phyloP scores from a whole-genome alignment of 2,329 filamentous ascomycete species.

The Tolypocladium guangdongense region DNA sequence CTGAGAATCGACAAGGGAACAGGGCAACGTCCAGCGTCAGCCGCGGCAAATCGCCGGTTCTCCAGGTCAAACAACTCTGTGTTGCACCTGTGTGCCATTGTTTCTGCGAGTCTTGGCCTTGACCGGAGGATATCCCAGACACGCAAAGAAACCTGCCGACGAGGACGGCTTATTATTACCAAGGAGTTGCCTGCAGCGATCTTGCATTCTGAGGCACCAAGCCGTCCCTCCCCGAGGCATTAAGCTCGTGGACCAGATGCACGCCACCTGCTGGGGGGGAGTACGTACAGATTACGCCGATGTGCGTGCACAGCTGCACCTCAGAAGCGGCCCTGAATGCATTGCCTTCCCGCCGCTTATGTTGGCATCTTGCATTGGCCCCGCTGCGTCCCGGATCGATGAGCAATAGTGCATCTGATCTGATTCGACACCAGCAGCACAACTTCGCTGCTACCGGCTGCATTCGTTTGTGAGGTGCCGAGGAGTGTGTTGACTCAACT shows the following conservation, averaged over 20 bases:
- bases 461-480: background rate
- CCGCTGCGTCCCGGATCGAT: background rate
- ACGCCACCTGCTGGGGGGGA: background rate
- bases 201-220: background rate
- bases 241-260: constrained; percentile 1
- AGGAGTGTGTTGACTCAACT: background rate
- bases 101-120: background rate
- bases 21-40: too few relatives aligned
- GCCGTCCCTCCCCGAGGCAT: background rate
- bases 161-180: too few relatives aligned
- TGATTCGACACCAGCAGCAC: background rate
- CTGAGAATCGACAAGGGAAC: background rate
- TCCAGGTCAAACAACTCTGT: background rate
- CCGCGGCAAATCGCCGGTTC: background rate
- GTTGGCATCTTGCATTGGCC: constrained; percentile 1
- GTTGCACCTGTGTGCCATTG: background rate
- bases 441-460: background rate
- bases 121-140: background rate
- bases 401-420: background rate
- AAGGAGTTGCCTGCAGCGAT: background rate
- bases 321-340: background rate
- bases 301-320: background rate
- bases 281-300: background rate
- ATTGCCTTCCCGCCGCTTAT: constrained; percentile 1
- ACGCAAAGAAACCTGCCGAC: background rate